Evolutionary conservation across 2,329 filamentous ascomycete genomes (phyloP), one percentile per base, ranked within the genome.

Genomic region (Aspergillus fumigatus): DNA sequence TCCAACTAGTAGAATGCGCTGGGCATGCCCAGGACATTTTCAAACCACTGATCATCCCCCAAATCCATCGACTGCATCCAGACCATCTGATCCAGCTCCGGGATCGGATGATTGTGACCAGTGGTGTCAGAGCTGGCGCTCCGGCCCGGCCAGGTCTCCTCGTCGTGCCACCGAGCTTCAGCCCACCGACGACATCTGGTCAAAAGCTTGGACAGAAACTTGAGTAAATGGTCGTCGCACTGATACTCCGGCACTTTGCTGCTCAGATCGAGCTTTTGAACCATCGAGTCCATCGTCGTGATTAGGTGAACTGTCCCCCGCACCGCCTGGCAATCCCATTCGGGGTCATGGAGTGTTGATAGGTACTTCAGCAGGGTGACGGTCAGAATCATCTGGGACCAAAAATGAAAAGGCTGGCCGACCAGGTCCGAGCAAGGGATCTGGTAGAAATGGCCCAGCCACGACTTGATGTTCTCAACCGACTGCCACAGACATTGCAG

Each of bases 291-390:
- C 17, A 77, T 59, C 5, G 67, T 61, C 6, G 61, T 60, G 14
- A 67, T 52, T 1, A 77, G 57, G 52, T 70, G 56, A 1, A 76
- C 63, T 3, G 59, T 67, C 29, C 70, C 65, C 17, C 67, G 68
- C 45, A 73, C 71, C 21, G 68, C 68, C n/a, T 68, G 61, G 19
- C 64, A 63, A 57, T 77, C 70, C 74, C 74, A 77, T 3, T 67
- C 70, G 17, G 71, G 73, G 54, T 77, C 71, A 17, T 67, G 58
- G 5, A 76, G 67, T 4, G 67, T 72, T 0, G 70, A 70, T 7
- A 78, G 64, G 23, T 73, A 65, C 50, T 75, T 72, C 45, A 78
- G 61, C 1, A 74, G 59, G 2, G 67, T 70, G n/a, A 74, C 50
- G 35, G 62, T 70, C 5, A 67, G 66, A 26, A 73, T 65, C 49